Evolutionary conservation across 306 rosid genomes (phyloP).

Genomic region (Albizia julibrissin): DNA sequence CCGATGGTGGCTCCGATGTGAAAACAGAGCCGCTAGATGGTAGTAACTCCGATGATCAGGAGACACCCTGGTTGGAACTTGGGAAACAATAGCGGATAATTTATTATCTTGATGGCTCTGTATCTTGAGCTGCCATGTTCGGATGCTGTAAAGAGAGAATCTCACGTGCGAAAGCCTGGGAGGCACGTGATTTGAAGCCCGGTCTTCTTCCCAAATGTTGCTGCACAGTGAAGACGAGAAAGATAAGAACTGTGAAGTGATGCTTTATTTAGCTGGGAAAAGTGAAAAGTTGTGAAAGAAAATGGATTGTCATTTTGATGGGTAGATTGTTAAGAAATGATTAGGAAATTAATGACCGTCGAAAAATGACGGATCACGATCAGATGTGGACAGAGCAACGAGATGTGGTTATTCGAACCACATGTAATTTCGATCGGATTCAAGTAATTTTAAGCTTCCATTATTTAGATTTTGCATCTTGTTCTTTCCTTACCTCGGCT

Average conservation of each 20-base stretch:
- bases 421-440: not conserved
- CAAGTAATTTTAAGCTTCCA: not conserved
- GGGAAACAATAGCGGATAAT: slow-evolving; percentile 38
- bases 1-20: slow-evolving; percentile 37
- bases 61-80: slow-evolving; percentile 61
- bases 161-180: slow-evolving; percentile 6
- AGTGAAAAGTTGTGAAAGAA: not conserved
- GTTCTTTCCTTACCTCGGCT: not conserved
- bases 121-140: not conserved
- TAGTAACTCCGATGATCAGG: slow-evolving; percentile 46
- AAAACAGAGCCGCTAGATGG: slow-evolving; percentile 70
- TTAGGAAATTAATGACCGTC: not conserved
- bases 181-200: slow-evolving; percentile 21
- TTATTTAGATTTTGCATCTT: not conserved
- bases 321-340: not conserved
- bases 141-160: not conserved
- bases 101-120: not conserved
- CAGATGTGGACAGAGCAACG: not conserved
- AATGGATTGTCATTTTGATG: not conserved
- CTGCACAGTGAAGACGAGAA: not conserved
- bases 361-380: not conserved
- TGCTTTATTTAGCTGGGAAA: not conserved
- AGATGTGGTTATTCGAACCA: not conserved
- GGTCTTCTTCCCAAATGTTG: not conserved
- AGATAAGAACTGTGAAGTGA: not conserved